Evolutionary conservation across 2,329 filamentous ascomycete genomes (phyloP).

Genomic region (Acephala macrosclerotiorum): DNA sequence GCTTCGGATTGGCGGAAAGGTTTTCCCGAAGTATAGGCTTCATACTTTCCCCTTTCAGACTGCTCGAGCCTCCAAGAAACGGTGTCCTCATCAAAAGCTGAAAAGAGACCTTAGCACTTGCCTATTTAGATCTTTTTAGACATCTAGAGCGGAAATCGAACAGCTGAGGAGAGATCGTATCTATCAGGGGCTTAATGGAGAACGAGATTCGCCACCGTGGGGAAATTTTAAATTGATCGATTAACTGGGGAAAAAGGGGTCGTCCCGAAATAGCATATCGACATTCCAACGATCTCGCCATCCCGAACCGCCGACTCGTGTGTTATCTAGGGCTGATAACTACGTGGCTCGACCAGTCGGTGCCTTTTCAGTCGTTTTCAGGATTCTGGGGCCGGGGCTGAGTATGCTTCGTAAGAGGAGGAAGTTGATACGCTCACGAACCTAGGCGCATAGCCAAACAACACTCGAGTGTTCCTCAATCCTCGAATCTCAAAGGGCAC

Average conservation of each 20-base stretch:
- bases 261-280: background rate
- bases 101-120: slow-evolving; percentile 3
- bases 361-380: background rate
- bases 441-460: no score
- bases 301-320: background rate
- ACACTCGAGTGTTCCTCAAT: no score
- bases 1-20: slow-evolving; percentile 6
- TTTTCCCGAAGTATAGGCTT: slow-evolving; percentile 7
- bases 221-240: background rate
- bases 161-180: background rate
- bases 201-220: background rate
- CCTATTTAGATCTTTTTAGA: background rate
- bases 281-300: background rate
- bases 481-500: no score
- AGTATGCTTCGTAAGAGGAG: no score
- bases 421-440: no score
- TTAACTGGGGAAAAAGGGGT: background rate
- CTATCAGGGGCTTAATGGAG: background rate
- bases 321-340: background rate
- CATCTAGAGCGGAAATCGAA: background rate
- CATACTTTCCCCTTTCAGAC: background rate
- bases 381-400: background rate
- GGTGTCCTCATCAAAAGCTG: background rate
- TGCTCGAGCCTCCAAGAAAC: background rate
- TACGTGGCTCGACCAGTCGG: background rate